These are phyloP conservation scores for Blastobotrys aristatus DNA, from an alignment of 1,139 yeast species.

Conservation along the genomic window DNA sequence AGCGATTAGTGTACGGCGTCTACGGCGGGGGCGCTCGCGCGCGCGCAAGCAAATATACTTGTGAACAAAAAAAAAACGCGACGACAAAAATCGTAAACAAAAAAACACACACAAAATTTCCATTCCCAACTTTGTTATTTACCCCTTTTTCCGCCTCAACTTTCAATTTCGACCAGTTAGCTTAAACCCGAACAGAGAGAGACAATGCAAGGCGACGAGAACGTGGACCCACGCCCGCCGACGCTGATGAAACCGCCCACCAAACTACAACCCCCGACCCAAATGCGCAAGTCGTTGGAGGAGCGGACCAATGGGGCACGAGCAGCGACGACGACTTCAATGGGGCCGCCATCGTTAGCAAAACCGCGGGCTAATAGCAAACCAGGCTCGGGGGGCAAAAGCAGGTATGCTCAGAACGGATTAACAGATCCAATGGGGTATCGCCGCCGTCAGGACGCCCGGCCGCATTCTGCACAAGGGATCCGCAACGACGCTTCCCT, in stretches of 20 bases:
- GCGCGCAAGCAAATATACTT: too few relatives aligned
- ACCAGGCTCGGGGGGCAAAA: background rate
- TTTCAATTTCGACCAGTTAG: too few relatives aligned
- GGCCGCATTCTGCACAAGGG: slow-evolving; percentile 10
- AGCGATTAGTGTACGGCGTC: too few relatives aligned
- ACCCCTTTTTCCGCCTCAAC: too few relatives aligned
- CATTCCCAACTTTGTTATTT: too few relatives aligned
- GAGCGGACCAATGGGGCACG: slow-evolving; percentile 9
- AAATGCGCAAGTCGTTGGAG: slow-evolving; percentile 9
- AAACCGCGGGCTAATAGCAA: background rate
- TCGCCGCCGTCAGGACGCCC: background rate
- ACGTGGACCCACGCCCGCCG: slow-evolving; percentile 2
- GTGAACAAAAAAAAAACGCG: too few relatives aligned
- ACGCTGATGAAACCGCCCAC: background rate
- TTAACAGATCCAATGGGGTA: background rate
- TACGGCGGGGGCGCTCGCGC: too few relatives aligned
- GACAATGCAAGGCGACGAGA: slow-evolving; percentile 5
- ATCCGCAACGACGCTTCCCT: background rate
- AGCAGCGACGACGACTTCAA: background rate
- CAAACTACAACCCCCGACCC: slow-evolving; percentile 7
- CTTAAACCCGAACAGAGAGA: background rate
- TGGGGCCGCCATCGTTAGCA: slow-evolving; percentile 13
- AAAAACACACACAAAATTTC: too few relatives aligned
- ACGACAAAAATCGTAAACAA: too few relatives aligned
- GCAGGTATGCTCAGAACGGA: slow-evolving; percentile 4